Percentiles rank a stretch among this genome's conserved stretches.
These are phyloP conservation scores for Coemansia sp. DNA, from an alignment of 371 early-diverging fungal genomes.

Conservation along the genomic window DNA sequence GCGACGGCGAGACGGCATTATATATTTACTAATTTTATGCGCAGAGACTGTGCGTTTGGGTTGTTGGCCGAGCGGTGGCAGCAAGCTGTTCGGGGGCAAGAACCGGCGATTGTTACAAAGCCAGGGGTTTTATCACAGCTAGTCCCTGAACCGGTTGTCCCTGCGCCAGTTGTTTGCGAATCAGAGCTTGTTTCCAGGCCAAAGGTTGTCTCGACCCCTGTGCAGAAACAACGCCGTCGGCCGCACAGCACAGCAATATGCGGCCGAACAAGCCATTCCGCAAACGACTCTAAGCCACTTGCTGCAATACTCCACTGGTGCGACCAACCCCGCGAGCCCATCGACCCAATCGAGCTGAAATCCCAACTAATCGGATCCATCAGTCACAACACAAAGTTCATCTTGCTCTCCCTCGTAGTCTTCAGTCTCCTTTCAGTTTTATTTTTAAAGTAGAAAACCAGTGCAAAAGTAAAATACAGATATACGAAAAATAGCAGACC, in stretches of 20 bases:
- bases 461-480: neutral
- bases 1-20: conserved; percentile 28
- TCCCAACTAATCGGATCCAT: neutral
- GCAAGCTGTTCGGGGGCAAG: neutral
- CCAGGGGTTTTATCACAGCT: neutral
- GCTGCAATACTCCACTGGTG: neutral
- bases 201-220: neutral
- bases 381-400: conserved; percentile 19
- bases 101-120: neutral
- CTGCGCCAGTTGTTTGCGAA: too few species aligned
- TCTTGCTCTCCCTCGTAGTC: conserved; percentile 5
- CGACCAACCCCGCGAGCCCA: neutral
- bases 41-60: conserved; percentile 33
- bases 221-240: neutral
- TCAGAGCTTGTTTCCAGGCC: too few species aligned
- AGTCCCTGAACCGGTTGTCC: neutral
- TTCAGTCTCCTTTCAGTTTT: neutral
- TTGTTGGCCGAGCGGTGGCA: neutral
- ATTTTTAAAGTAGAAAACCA: neutral
- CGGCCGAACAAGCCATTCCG: neutral
- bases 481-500: neutral
- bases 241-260: neutral
- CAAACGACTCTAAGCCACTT: neutral
- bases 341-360: conserved; percentile 3
- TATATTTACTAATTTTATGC: conserved; percentile 48